A percentile compares a stretch with the other conserved stretches of the same genome.
These are phyloP conservation scores for Porogramme epimiltina DNA, from an alignment of 1,284 basidiomycete genomes.

Conservation along the genomic window DNA sequence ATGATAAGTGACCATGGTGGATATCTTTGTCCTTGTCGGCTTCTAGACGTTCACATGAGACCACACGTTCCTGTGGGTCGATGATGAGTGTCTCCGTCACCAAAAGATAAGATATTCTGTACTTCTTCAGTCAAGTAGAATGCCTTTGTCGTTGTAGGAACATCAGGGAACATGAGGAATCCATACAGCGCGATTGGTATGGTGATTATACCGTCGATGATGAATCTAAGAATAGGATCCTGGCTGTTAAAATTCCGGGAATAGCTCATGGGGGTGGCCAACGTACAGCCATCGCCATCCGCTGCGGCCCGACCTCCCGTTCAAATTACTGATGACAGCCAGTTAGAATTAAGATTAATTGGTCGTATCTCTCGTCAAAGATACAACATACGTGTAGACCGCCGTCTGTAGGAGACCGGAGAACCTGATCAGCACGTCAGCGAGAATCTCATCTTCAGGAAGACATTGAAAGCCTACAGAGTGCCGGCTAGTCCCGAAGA, in stretches of 20 bases:
- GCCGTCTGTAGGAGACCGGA: conserved; percentile 72
- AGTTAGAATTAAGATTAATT: too few species aligned
- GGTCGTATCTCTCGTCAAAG: too few species aligned
- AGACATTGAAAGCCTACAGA: conserved; percentile 23
- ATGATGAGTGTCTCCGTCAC: neutral
- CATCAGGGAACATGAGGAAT: conserved; percentile 72
- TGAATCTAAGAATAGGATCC: conserved; percentile 46
- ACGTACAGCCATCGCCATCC: conserved; percentile 76
- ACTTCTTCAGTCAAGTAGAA: conserved; percentile 68
- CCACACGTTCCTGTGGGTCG: conserved; percentile 48
- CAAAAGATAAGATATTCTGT: conserved; percentile 21
- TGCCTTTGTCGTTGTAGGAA: conserved; percentile 64
- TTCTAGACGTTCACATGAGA: conserved; percentile 51
- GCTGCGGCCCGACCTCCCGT: conserved; percentile 57
- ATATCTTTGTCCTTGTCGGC: conserved; percentile 36
- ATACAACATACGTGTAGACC: conserved; percentile 58
- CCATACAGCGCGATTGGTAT: conserved; percentile 75
- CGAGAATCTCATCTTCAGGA: neutral
- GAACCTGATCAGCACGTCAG: conserved; percentile 45
- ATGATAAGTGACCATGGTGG: conserved; percentile 46
- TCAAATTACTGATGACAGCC: conserved; percentile 47
- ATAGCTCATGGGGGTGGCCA: neutral
- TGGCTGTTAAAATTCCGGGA: neutral
- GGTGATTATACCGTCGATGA: conserved; percentile 75
- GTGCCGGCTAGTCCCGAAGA: conserved; percentile 67